Base-by-base conservation (phyloP, 305 asterid genomes). In the Striga hermonthica region DNA sequence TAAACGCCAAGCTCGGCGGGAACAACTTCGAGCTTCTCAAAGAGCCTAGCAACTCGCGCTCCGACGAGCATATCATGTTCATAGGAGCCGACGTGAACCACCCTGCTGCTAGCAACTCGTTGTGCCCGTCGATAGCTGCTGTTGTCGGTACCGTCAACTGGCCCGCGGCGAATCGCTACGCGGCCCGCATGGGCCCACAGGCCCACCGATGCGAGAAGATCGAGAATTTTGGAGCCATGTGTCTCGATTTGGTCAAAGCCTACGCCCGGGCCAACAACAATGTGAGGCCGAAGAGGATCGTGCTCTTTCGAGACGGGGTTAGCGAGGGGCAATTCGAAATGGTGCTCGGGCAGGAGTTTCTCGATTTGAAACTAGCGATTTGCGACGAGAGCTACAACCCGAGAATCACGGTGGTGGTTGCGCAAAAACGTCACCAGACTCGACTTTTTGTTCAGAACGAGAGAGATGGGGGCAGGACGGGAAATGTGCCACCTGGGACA, bases 81-180 rank as follows among this genome's bases (percentile, higher is more conserved):
- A 80, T 88, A 40, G 95, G 93, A 40, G 93, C 95, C 1, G 93
- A 88, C 72, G 95, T 88, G 36, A 88, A 89, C 65, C 95, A 89
- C 66, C 96, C 96, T 4, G 80, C 78, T 0, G 74, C 82, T 0
- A 40, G 12, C 45, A 78, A 89, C 67, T 10, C 4, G 11, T 72
- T 80, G 0, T 76, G 84, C 44, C 95, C 90, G 2, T 86, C 96
- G 1, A 86, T 89, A n/a, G 92, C 88, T 39, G 96, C 95, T 4
- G 95, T 89, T 15, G 95, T 86, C 14, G 95, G 80, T n/a, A 72
- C 90, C 0, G 59, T 86, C 4, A 85, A 89, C 64, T 85, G 89
- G 89, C 95, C 95, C 0, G 84, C 86, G 12, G 87, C 86, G 2
- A 86, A 82, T 54, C 82, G 72, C 3, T 89, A 87, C 74, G 90